Evolutionary conservation across 2,329 filamentous ascomycete species (phyloP), one percentile per base, ranked within the genome.

Genomic region (Nemania serpens): DNA sequence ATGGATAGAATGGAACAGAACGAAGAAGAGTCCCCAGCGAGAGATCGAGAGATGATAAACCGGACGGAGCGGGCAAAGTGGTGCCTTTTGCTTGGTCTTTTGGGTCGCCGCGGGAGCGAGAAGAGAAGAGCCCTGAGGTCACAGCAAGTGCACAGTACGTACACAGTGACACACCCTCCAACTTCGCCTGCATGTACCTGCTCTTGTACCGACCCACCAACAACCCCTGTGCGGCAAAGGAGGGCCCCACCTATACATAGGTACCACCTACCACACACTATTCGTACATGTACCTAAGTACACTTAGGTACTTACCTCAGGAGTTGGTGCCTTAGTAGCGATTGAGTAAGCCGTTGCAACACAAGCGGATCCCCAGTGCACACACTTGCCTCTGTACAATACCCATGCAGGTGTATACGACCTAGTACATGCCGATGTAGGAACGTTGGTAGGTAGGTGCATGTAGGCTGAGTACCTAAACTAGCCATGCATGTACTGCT

Each of bases 261-360:
- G 25, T 29, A 29, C n/a, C n/a, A n/a, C n/a, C n/a, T n/a, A n/a
- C n/a, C 25, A 29, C 25, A 29, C 25, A 29, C 25, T 29, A 29
- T 29, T 7, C 7, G 25, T 29, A 29, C 25, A 29, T 4, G 25
- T 29, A 29, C 25, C n/a, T 3, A 29, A 29, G 25, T 7, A 29
- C n/a, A n/a, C n/a, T n/a, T n/a, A n/a, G n/a, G n/a, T n/a, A n/a
- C n/a, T n/a, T n/a, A 54, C 54, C 33, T 36, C 29, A 57, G 49
- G 51, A 48, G 34, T 36, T 12, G 6, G 34, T 36, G 34, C 34
- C 12, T 6, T 48, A 45, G 29, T 47, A 43, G 52, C 45, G 55
- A 64, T 42, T 58, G 55, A 59, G 43, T 52, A 64, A 54, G 50
- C 59, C 29, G 58, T n/a, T 56, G 58, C 51, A 47, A 56, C 12